These are phyloP conservation scores for Butyriboletus loyo DNA, from an alignment of 768 basidiomycete genomes.

Conservation along the genomic window DNA sequence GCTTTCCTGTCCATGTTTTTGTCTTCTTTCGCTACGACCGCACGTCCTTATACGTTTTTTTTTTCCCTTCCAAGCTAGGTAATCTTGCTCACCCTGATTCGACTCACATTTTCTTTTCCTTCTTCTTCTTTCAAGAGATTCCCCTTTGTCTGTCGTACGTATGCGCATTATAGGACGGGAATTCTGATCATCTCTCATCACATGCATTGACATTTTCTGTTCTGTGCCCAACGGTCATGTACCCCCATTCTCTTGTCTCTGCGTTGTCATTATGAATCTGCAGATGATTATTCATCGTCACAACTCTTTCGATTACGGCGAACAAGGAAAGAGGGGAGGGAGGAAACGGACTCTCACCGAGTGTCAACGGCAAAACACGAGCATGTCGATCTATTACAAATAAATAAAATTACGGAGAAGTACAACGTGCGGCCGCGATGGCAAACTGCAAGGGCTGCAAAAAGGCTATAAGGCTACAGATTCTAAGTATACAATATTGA, in stretches of 20 bases:
- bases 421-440: not conserved
- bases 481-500: conserved; percentile 36
- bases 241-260: not conserved
- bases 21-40: not conserved
- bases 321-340: not conserved
- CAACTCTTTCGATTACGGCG: not conserved
- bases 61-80: not conserved
- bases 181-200: conserved; percentile 19
- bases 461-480: conserved; percentile 32
- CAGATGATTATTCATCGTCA: not conserved
- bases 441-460: too few species aligned
- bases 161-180: conserved; percentile 27
- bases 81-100: conserved; percentile 9
- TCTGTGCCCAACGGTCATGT: not conserved
- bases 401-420: not conserved
- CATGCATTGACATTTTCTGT: conserved; percentile 2
- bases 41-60: conserved; percentile 2
- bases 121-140: not conserved
- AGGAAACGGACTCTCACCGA: not conserved
- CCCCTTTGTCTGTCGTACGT: conserved; percentile 17
- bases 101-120: conserved; percentile 11
- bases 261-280: not conserved
- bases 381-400: too few species aligned
- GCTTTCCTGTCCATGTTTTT: not conserved
- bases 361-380: not conserved